A percentile compares a stretch with the other conserved stretches of the same genome.
Conservation (phyloP, 2,329 filamentous ascomycete species). For the Aspergillus intermedius region DNA sequence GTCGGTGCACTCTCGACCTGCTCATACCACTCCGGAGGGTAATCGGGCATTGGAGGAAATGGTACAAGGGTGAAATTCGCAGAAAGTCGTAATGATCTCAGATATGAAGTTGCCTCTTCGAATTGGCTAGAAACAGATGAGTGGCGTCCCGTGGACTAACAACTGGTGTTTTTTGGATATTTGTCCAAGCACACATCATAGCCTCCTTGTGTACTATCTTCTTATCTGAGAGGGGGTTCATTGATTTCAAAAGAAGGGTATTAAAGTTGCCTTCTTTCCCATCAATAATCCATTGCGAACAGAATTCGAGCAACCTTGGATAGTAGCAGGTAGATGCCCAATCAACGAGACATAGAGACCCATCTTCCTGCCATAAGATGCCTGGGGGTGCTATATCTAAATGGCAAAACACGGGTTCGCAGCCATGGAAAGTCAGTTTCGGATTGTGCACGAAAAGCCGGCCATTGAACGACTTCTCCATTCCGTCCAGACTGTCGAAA, state of each 20-base stretch:
- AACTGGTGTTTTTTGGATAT: neutral
- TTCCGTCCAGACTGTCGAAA: neutral
- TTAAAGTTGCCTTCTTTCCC: neutral
- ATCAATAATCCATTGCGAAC: slow-evolving; percentile 1
- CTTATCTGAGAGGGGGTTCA: neutral
- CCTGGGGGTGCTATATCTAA: slow-evolving; percentile 8
- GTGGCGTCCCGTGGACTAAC: neutral
- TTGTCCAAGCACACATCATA: neutral
- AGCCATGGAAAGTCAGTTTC: too few species aligned
- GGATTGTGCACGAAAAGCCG: too few species aligned
- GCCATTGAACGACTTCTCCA: too few species aligned
- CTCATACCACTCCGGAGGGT: neutral
- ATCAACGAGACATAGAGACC: slow-evolving; percentile 17
- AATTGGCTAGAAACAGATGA: neutral
- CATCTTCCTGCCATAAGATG: slow-evolving; percentile 15
- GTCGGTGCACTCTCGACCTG: neutral
- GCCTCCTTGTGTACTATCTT: neutral
- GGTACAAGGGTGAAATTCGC: neutral
- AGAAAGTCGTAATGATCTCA: neutral
- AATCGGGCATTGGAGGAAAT: neutral
- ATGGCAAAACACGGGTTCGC: neutral
- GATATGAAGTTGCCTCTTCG: neutral
- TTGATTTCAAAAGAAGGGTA: neutral
- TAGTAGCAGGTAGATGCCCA: slow-evolving; percentile 19
- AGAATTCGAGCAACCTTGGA: slow-evolving; percentile 18